Conservation (phyloP, 2,329 filamentous ascomycete genomes). For the Botrytis pseudocinerea region DNA sequence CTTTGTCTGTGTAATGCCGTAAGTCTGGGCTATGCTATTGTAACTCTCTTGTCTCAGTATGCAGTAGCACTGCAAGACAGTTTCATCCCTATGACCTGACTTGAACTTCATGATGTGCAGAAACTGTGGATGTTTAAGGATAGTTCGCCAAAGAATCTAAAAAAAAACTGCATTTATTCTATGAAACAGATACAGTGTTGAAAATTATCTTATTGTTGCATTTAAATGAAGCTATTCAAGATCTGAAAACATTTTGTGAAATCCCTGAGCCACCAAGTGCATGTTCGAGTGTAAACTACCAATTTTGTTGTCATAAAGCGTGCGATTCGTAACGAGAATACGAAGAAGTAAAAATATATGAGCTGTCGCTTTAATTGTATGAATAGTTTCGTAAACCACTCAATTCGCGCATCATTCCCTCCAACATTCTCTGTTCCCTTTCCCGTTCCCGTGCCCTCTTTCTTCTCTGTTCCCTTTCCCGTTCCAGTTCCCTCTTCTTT, state of each 20-base stretch:
- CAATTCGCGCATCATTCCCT: no score
- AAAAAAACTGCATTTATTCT: background rate
- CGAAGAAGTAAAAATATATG: background rate
- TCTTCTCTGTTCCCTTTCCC: no score
- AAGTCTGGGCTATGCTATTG: background rate
- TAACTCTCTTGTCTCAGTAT: background rate
- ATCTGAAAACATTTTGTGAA: background rate
- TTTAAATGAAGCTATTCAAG: background rate
- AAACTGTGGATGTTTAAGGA: background rate
- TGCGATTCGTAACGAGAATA: background rate
- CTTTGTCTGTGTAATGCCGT: background rate
- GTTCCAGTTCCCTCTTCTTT: no score
- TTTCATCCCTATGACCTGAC: background rate
- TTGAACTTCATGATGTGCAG: background rate
- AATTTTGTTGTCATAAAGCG: fast-evolving
- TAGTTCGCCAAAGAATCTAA: background rate
- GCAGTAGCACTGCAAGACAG: background rate
- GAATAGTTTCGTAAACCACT: no score
- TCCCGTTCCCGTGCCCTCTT: no score
- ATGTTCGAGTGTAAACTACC: background rate
- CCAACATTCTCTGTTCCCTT: no score
- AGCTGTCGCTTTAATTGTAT: no score
- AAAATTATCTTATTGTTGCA: background rate
- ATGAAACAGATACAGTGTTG: background rate
- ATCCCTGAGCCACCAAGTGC: fast-evolving